Base-by-base conservation (phyloP, 83 land plant genomes). In the Isoetes engelmannii region DNA sequence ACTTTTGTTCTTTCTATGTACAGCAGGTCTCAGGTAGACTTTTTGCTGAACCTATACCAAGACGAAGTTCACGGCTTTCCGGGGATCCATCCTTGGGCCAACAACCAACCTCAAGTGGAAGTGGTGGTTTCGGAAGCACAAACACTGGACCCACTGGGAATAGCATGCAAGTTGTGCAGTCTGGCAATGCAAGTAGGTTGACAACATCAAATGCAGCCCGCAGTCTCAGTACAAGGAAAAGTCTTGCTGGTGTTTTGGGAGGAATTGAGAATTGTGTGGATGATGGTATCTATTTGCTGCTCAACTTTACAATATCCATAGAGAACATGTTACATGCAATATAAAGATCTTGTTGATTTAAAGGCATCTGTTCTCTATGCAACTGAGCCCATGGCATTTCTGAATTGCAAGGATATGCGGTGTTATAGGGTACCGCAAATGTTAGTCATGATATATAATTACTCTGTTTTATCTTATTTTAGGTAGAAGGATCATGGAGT, bases 21-120 rank as follows among this genome's bases (percentile, higher is more conserved):
- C n/a, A 62, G 8, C 78, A 90, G 90, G 84, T 92, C 42, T 87
- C 97, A 48, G 93, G 90, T 37, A 85, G 97, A 70, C 47, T 92
- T 6, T 92, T 92, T 75, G 76, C 89, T 67, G 94, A 92, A 69
- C 81, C 92, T 49, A 79, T 72, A 15, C 79, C 85, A 21, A 75
- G 97, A 50, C 57, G 97, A 65, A 92, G 97, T 81, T 71, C 84
- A 8, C 80, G 99, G 63, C 83, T 90, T 61, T 72, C 90, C 60
- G 87, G 83, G 56, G 96, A 90, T 50, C 70, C 84, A 18, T 51
- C 49, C 5, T 5, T 67, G 15, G 61, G 12, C 7, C 64, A 61
- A 57, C 63, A 58, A 43, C 7, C 18, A 7, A 9, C 72, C 45
- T 54, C 72, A 19, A 43, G 6, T 18, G 55, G 70, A 4, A 65